Evolutionary conservation across 129 eudicot species (phyloP).

Genomic region (Chrysanthemum seticuspe): DNA sequence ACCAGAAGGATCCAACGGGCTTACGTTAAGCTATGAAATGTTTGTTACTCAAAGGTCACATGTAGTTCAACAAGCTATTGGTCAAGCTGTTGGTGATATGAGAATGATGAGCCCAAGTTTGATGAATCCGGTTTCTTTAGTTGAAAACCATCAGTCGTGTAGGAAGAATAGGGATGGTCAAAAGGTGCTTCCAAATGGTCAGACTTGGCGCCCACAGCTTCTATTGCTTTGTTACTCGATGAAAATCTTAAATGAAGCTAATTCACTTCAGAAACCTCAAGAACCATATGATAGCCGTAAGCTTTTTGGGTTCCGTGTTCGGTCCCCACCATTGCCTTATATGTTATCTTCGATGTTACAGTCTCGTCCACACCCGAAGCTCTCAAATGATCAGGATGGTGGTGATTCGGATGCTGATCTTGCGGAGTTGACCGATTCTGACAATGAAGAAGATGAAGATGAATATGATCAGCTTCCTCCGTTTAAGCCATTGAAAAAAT

Average conservation of each 20-base stretch:
- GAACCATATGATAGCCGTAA: conserved; percentile 80
- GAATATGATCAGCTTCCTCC: conserved; percentile 99
- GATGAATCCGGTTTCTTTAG: conserved; percentile 85
- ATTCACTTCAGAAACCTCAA: conserved; percentile 61
- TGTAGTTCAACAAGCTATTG: conserved; percentile 83
- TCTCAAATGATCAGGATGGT: conserved; percentile 77
- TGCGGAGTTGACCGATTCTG: conserved; percentile 77
- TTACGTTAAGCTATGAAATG: conserved; percentile 86
- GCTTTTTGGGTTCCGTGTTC: conserved; percentile 86
- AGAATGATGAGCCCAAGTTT: conserved; percentile 86
- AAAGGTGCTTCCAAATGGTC: conserved; percentile 93
- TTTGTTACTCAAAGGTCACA: conserved; percentile 93
- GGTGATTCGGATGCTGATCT: conserved; percentile 89
- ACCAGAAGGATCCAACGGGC: conserved; percentile 93
- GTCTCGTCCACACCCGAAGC: conserved; percentile 90
- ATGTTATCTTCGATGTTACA: conserved; percentile 92
- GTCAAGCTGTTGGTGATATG: conserved; percentile 83
- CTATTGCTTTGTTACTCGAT: conserved; percentile 80
- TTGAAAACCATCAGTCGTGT: conserved; percentile 91
- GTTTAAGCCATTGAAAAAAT: conserved; percentile 73
- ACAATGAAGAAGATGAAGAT: conserved; percentile 71
- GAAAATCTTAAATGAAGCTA: conserved; percentile 90
- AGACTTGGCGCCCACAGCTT: conserved; percentile 82
- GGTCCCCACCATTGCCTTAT: conserved; percentile 87
- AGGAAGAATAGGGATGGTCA: conserved; percentile 90